Evolutionary conservation across 176 grass and related monocot species (phyloP), one percentile per base, ranked within the genome.

Genomic region (barley (Hordeum vulgare)): DNA sequence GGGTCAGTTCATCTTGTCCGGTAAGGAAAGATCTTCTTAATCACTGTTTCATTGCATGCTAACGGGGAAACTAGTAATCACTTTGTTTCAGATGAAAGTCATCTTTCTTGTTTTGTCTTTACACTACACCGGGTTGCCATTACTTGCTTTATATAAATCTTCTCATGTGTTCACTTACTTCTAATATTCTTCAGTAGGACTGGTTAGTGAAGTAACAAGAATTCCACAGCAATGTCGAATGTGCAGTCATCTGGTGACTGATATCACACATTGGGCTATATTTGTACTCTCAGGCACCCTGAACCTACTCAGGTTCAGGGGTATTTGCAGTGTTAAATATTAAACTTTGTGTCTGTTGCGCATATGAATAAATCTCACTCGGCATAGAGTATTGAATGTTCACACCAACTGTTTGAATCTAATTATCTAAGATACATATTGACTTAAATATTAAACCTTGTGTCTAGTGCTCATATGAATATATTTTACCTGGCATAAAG

Each of bases 1-100:
- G 93, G 93, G 85, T 83, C 51, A 98, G 90, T 76, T 94, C 96
- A 72, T 98, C 93, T 74, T 98, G 96, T 34, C 87, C 77, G 61
- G 96, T 98, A 93, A 90, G 79, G 31, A 86, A 79, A 13, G 45
- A n/a, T 80, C 25, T 6, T 71, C 71, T 80, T 56, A 13, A 26
- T 63, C 10, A 54, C 4, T n/a, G 54, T n/a, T 71, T 51, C 27
- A 18, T 62, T 49, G 51, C 21, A 35, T 71, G 3, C 23, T 51
- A 61, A 31, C 3, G 42, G 27, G 34, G 9, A 51, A 81, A 39
- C 29, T 40, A 47, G 20, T 4, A 77, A 14, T 58, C 17, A 71
- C 31, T 62, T 57, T 29, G 4, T 62, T 77, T 11, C 37, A 4
- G 31, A 4, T n/a, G n/a, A 42, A 45, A 45, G 21, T 64, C 27